Evolutionary conservation across 176 grass and related monocot genomes (phyloP), one percentile per base, ranked within the genome.

Genomic region (Metroxylon sagu): DNA sequence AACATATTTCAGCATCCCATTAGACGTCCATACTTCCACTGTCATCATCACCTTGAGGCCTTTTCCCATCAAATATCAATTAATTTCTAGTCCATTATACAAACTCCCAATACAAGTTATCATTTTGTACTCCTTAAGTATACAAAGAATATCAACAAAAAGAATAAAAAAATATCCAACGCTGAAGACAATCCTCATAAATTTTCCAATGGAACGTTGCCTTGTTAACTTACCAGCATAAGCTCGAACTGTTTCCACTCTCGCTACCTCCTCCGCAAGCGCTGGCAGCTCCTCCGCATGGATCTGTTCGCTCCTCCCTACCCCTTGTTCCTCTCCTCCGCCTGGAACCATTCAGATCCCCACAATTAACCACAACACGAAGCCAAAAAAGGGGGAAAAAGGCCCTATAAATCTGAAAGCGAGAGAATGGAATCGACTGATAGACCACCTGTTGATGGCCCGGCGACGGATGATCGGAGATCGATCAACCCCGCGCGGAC

Each of bases 261-360:
- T 83, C 65, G 79, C 76, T 25, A 98, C 94, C 73, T 98, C 88
- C 50, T 74, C 81, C 21, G 94, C 88, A 23, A 98, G 77, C 56
- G 82, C 70, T 31, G 82, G 79, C 57, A 98, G 84, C 63, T 79
- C 84, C 64, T 81, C 82, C 7, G 69, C 72, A 50, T 79, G 50
- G 65, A 83, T 54, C 52, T 65, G 64, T 52, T 85, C 78, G 7
- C 55, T 76, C 43, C 65, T 77, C 53, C 26, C 58, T n/a, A 15
- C 19, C 8, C 28, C 55, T 12, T 74, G 66, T 54, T 76, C 76
- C 26, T 65, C 55, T 27, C 72, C 65, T 53, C 3, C 66, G 59
- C 2, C 68, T 14, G 35, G 10, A 43, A 43, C 35, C 10, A 2
- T 43, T 43, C 35, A 7, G 8, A 43, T 14, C 35, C 8, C 35